phyloP scores from a whole-genome alignment of 306 rosid genomes.

The Arachis hypogaea region DNA sequence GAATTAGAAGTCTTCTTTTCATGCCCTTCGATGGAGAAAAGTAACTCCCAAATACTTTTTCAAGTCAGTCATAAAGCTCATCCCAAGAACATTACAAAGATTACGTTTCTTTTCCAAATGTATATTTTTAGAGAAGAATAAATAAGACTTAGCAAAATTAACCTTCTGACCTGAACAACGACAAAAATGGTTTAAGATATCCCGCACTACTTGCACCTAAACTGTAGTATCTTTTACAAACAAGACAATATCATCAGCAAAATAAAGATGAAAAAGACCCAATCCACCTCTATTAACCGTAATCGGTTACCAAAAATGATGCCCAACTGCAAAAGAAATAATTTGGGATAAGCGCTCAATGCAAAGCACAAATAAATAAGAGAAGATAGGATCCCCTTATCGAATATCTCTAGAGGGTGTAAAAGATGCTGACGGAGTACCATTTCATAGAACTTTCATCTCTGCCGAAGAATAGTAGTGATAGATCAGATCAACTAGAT shows the following conservation, averaged over 20 bases:
- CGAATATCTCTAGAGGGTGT: not conserved
- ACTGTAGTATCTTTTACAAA: not conserved
- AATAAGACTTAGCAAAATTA: not conserved
- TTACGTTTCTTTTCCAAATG: accelerated
- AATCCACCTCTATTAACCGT: not conserved
- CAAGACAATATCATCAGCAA: not conserved
- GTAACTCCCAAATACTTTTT: not conserved
- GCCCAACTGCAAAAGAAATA: not conserved
- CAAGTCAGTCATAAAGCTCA: not conserved
- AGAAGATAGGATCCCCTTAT: not conserved
- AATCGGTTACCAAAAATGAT: not conserved
- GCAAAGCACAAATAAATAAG: not conserved
- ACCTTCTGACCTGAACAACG: not conserved
- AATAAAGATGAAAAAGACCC: too few relatives aligned
- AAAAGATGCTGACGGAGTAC: not conserved
- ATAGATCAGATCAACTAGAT: too few relatives aligned
- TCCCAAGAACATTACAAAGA: not conserved
- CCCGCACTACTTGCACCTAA: not conserved
- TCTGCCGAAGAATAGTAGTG: not conserved
- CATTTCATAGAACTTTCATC: not conserved
- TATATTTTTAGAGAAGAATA: not conserved
- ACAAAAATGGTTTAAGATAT: not conserved
- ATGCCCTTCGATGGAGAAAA: not conserved
- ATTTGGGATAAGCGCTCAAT: not conserved
- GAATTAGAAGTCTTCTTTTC: too few relatives aligned